A percentile compares a stretch with the other conserved stretches of the same genome.
Evolutionary conservation across 768 basidiomycete species (phyloP).

Genomic region (Xerocomus brunneocitrinus): DNA sequence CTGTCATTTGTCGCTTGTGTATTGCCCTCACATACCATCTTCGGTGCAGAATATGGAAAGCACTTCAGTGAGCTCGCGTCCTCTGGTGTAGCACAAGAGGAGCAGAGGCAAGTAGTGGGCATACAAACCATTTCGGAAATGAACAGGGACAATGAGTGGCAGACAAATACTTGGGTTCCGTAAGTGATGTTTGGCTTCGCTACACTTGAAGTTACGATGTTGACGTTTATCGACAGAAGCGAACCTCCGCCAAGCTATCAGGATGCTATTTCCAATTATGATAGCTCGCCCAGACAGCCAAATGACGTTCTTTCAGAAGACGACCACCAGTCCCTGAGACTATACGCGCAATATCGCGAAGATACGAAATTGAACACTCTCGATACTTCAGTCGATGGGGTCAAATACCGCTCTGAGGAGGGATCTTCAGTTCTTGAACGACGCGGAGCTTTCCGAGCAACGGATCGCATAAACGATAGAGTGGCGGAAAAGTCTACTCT

Average conservation of each 20-base stretch:
- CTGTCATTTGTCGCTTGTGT: neutral
- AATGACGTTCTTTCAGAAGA: neutral
- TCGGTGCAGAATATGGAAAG: neutral
- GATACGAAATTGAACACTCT: conserved; percentile 1
- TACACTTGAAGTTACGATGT: neutral
- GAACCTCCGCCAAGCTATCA: conserved; percentile 18
- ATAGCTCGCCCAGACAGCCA: neutral
- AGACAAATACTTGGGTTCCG: neutral
- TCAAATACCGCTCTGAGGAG: neutral
- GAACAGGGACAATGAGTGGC: neutral
- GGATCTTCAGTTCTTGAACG: neutral
- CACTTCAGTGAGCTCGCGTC: neutral
- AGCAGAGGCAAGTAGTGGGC: neutral
- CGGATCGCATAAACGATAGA: neutral
- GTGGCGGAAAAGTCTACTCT: neutral
- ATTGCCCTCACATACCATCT: neutral
- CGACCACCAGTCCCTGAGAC: neutral
- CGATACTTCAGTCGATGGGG: neutral
- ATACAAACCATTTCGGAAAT: neutral
- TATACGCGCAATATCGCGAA: neutral
- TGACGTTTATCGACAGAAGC: neutral
- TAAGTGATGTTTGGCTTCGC: neutral
- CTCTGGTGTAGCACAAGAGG: neutral
- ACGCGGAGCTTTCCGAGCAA: neutral
- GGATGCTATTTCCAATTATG: neutral